These are phyloP conservation scores for Candida nanaspora DNA, from an alignment of 805 yeast genomes.

Conservation along the genomic window DNA sequence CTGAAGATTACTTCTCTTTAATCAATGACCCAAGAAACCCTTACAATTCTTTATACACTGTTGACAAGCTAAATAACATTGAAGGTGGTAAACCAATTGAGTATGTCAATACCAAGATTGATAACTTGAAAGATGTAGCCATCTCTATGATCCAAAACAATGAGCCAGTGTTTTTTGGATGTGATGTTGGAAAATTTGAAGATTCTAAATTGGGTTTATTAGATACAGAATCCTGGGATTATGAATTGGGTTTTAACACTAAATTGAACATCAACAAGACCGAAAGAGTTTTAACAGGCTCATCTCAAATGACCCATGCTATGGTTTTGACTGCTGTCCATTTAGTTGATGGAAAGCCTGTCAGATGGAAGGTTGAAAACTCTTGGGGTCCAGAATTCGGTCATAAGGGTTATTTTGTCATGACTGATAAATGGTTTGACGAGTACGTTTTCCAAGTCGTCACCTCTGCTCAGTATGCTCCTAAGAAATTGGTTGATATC, in stretches of 20 bases:
- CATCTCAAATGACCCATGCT: conserved; percentile 82
- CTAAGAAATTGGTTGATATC: conserved; percentile 31
- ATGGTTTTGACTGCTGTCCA: conserved; percentile 84
- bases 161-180: conserved; percentile 83
- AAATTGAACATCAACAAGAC: conserved; percentile 26
- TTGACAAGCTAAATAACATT: conserved; percentile 72
- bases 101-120: conserved; percentile 65
- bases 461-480: conserved; percentile 26
- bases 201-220: conserved; percentile 58
- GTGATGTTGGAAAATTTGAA: conserved; percentile 75
- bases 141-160: conserved; percentile 63
- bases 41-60: conserved; percentile 58
- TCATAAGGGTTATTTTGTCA: conserved; percentile 60
- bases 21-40: conserved; percentile 81
- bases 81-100: conserved; percentile 65
- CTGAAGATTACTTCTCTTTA: conserved; percentile 51
- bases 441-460: conserved; percentile 72
- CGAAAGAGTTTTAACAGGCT: conserved; percentile 26
- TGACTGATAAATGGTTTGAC: conserved; percentile 71
- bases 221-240: conserved; percentile 67
- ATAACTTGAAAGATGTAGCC: conserved; percentile 52
- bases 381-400: conserved; percentile 76
- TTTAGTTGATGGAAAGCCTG: conserved; percentile 48
- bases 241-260: conserved; percentile 46
- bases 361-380: conserved; percentile 71